Conservation (phyloP, 2,329 filamentous ascomycete genomes). For the Cadophora luteo-olivacea region DNA sequence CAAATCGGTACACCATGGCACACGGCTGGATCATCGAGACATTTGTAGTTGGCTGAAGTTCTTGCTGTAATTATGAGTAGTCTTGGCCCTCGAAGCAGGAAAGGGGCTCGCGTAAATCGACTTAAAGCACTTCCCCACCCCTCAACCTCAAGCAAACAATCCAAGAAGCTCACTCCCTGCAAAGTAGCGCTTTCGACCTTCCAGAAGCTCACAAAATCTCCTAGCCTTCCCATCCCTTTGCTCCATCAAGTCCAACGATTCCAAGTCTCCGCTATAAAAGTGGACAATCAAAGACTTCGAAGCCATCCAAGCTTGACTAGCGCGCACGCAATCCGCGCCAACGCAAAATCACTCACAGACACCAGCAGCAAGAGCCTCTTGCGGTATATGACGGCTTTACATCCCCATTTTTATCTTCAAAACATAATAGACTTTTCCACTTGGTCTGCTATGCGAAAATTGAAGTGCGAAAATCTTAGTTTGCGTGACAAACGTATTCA, state of each 20-base stretch:
- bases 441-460: background rate
- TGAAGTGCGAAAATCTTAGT: background rate
- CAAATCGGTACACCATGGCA: no score
- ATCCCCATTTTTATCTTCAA: background rate
- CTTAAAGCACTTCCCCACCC: background rate
- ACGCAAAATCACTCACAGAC: background rate
- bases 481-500: background rate
- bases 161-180: background rate
- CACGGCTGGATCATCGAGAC: no score
- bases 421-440: background rate
- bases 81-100: no score
- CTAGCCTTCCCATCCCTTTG: background rate
- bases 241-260: background rate
- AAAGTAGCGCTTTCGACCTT: background rate
- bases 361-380: background rate
- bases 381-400: background rate
- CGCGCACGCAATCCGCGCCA: constrained; percentile 15
- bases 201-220: background rate
- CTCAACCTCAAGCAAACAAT: background rate
- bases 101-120: no score
- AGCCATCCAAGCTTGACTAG: constrained; percentile 3
- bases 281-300: background rate
- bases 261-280: background rate
- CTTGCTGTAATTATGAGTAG: no score
- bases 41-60: no score